A percentile compares a stretch with the other conserved stretches of the same genome.
Conservation (phyloP, 2,329 filamentous ascomycete genomes). For the Metarhizium robertsii region DNA sequence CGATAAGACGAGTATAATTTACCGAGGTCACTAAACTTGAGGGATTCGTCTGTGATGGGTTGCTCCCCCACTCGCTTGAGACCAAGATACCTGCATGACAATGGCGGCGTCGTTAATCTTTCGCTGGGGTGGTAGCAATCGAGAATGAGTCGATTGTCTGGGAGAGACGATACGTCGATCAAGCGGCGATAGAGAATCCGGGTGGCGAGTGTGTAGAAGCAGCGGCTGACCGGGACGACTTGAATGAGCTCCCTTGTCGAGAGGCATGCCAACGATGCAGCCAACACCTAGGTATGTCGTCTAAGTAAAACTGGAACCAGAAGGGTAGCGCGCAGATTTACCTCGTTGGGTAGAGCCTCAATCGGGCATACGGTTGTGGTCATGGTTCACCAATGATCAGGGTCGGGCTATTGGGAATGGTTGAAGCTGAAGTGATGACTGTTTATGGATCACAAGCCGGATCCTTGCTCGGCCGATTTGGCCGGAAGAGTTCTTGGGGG, state of each 20-base stretch:
- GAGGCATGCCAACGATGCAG: constrained; percentile 24
- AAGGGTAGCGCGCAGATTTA: too few relatives aligned
- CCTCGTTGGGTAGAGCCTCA: too few relatives aligned
- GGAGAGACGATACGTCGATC: constrained; percentile 22
- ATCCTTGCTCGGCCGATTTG: too few relatives aligned
- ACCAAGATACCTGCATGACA: constrained; percentile 56
- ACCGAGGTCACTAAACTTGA: constrained; percentile 11
- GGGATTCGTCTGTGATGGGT: constrained; percentile 4
- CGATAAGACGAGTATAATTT: too few relatives aligned
- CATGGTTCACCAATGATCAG: too few relatives aligned
- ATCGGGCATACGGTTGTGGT: too few relatives aligned
- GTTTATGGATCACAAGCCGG: too few relatives aligned
- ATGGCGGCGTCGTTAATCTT: constrained; percentile 57
- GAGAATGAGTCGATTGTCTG: constrained; percentile 54
- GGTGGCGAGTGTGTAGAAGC: constrained; percentile 53
- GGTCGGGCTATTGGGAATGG: too few relatives aligned
- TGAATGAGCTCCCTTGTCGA: constrained; percentile 43
- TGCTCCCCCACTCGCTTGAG: constrained; percentile 29
- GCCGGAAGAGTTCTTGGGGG: too few relatives aligned
- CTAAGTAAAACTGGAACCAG: too few relatives aligned
- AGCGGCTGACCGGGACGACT: constrained; percentile 49
- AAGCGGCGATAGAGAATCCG: constrained; percentile 58
- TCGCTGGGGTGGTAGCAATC: constrained; percentile 70
- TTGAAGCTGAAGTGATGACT: too few relatives aligned
- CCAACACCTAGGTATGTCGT: too few relatives aligned